Percentiles rank a stretch among this genome's conserved stretches.
Evolutionary conservation across 2,329 filamentous ascomycete genomes (phyloP).

Genomic region (Mycosphaerella arachidis): DNA sequence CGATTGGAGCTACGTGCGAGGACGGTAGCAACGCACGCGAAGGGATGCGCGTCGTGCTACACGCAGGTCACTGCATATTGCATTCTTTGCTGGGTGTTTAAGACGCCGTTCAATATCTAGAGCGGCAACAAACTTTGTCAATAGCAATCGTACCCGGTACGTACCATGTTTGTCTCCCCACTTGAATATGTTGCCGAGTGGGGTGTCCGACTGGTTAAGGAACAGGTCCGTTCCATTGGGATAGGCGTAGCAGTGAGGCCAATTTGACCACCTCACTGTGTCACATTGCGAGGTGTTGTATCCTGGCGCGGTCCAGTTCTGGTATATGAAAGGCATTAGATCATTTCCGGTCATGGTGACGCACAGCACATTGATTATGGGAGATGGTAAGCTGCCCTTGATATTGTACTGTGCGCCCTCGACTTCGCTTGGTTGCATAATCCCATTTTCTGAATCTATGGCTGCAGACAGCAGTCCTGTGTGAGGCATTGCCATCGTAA

Average conservation of each 20-base stretch:
- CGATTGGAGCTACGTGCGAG: no score
- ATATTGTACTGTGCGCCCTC: constrained; percentile 65
- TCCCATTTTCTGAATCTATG: constrained; percentile 55
- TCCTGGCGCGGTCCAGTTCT: constrained; percentile 49
- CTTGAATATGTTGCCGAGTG: constrained; percentile 66
- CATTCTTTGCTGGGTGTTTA: no score
- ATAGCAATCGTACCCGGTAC: no score
- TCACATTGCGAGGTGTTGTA: constrained; percentile 1
- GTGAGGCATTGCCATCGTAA: constrained; percentile 74
- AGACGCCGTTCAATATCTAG: no score
- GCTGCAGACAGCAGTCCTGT: constrained; percentile 63
- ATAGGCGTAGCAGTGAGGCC: constrained; percentile 8
- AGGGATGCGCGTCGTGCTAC: no score
- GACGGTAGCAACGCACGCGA: no score
- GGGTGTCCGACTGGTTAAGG: constrained; percentile 1
- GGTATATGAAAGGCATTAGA: constrained; percentile 61
- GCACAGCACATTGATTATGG: constrained; percentile 68
- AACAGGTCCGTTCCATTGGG: background rate
- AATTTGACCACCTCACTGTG: constrained; percentile 5
- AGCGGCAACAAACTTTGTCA: no score
- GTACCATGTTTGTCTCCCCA: constrained; percentile 54
- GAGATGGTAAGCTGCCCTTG: constrained; percentile 64
- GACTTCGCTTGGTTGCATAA: constrained; percentile 62
- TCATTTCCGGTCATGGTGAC: constrained; percentile 59
- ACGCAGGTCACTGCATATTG: no score